Conservation (phyloP, 2,329 filamentous ascomycete species). For the Calonectria ilicicola region DNA sequence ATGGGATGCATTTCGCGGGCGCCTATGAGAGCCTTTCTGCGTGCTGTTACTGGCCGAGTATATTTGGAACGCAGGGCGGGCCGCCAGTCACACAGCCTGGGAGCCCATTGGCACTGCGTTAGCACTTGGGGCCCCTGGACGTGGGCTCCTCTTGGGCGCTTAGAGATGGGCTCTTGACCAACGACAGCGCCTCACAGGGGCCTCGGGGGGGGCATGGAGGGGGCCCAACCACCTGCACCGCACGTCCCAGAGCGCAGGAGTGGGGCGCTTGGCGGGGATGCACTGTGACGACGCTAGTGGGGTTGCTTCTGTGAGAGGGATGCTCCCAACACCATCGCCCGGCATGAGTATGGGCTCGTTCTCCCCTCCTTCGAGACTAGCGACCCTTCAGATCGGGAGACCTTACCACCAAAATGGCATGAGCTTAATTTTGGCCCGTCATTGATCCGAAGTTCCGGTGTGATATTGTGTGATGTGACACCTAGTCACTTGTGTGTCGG, state of each 20-base stretch:
- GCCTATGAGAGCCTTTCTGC: constrained; percentile 38
- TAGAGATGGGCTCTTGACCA: constrained; percentile 35
- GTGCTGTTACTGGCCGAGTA: constrained; percentile 41
- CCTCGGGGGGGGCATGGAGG: background rate
- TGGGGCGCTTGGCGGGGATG: constrained; percentile 30
- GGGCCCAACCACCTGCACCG: constrained; percentile 13
- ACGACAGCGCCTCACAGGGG: constrained; percentile 28
- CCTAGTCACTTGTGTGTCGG: background rate
- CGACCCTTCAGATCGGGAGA: constrained; percentile 18
- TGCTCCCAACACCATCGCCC: background rate
- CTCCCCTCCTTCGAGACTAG: background rate
- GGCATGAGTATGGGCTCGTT: background rate
- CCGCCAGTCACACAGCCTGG: constrained; percentile 31
- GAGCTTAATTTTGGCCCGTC: constrained; percentile 18
- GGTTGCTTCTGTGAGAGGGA: background rate
- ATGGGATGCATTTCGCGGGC: constrained; percentile 33
- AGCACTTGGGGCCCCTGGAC: constrained; percentile 23
- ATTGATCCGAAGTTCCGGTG: constrained; percentile 15
- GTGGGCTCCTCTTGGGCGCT: constrained; percentile 37
- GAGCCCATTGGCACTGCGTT: constrained; percentile 24
- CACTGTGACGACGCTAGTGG: constrained; percentile 44
- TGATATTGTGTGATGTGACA: constrained; percentile 7
- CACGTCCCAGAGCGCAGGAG: constrained; percentile 7
- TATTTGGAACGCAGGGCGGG: constrained; percentile 39
- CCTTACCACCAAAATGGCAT: constrained; percentile 19